These are phyloP conservation scores for Aspergillus udagawae DNA, from an alignment of 2,329 filamentous ascomycete genomes.

Conservation along the genomic window DNA sequence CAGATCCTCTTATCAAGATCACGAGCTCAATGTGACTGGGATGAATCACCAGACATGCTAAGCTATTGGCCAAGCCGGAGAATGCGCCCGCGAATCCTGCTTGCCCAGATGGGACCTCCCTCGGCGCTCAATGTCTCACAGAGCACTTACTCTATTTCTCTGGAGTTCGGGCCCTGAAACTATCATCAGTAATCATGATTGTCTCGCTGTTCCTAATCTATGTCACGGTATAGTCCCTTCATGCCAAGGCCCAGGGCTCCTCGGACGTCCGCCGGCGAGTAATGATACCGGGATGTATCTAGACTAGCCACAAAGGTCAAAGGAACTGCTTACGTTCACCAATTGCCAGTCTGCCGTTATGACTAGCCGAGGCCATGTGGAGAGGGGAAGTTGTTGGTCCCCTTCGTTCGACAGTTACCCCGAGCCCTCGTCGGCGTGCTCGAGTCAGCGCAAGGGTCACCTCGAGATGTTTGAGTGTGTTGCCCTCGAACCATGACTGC, in stretches of 20 bases:
- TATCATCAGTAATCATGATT: neutral
- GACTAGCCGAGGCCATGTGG: neutral
- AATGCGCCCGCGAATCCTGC: neutral
- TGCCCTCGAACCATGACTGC: neutral
- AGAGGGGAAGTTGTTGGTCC: neutral
- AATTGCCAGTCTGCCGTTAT: neutral
- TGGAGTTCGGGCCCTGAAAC: neutral
- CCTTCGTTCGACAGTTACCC: neutral
- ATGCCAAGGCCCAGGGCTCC: constrained; percentile 4
- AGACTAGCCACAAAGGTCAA: neutral
- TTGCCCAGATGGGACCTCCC: neutral
- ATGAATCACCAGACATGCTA: neutral
- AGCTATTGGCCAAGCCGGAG: neutral
- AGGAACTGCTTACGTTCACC: neutral
- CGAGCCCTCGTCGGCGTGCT: neutral
- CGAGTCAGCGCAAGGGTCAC: neutral
- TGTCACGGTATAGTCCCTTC: constrained; percentile 1
- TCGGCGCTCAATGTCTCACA: neutral
- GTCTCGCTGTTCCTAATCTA: neutral
- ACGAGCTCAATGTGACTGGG: neutral
- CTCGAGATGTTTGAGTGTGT: neutral
- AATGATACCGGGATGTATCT: neutral
- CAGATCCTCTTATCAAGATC: neutral
- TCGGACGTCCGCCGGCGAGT: constrained; percentile 10
- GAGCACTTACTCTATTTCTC: neutral